These are phyloP conservation scores for Claviceps fusiformis DNA, from an alignment of 2,329 filamentous ascomycete species.

Conservation along the genomic window DNA sequence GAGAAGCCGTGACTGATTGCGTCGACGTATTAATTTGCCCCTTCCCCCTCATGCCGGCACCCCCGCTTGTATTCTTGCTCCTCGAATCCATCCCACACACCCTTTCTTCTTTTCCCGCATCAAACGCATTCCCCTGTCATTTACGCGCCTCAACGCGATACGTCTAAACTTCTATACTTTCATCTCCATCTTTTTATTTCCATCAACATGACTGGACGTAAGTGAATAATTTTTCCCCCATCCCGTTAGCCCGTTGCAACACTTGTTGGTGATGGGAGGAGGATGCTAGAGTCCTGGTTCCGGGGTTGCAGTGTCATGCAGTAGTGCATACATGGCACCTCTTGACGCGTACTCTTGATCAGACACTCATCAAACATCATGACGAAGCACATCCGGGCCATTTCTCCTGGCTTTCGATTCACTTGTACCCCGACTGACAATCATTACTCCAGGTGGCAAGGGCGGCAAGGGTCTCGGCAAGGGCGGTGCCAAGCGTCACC, in stretches of 20 bases:
- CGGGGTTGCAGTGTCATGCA: neutral
- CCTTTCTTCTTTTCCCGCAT: neutral
- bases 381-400: neutral
- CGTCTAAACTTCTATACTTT: constrained; percentile 1
- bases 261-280: neutral
- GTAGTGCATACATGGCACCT: no score
- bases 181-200: constrained; percentile 11
- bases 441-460: constrained; percentile 88
- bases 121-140: neutral
- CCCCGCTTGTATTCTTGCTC: neutral
- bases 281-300: neutral
- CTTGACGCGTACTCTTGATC: neutral
- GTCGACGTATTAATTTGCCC: neutral
- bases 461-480: constrained; percentile 97
- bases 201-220: constrained; percentile 61
- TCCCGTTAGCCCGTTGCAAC: no score
- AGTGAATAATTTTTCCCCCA: constrained; percentile 25
- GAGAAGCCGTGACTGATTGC: neutral
- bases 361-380: neutral
- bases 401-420: no score
- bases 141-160: neutral
- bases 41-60: neutral
- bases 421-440: no score
- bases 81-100: neutral
- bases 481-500: constrained; percentile 96